phyloP scores from a whole-genome alignment of 208 protist species.

The Leishmania braziliensis region DNA sequence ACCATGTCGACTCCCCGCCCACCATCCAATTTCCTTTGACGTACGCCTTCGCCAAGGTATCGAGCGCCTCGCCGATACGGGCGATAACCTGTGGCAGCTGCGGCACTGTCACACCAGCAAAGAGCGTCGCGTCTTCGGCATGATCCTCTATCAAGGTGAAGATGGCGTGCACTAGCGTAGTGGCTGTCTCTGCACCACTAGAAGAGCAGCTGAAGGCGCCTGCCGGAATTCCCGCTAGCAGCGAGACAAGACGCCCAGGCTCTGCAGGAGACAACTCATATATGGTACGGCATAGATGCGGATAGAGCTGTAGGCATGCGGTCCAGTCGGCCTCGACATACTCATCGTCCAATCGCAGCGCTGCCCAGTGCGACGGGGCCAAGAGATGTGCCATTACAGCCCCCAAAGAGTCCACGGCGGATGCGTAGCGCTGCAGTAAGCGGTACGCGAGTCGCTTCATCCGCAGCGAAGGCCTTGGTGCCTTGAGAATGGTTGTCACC shows the following conservation, averaged over 20 bases:
- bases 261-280: constrained; percentile 1
- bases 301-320: constrained; percentile 16
- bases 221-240: constrained; percentile 23
- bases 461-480: constrained; percentile 13
- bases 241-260: background rate
- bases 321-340: constrained; percentile 14
- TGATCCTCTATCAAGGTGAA: constrained; percentile 18
- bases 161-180: constrained; percentile 11
- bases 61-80: constrained; percentile 25
- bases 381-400: constrained; percentile 18
- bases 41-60: constrained; percentile 7
- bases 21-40: constrained; percentile 12
- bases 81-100: constrained; percentile 28
- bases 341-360: constrained; percentile 9
- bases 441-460: constrained; percentile 19
- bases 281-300: constrained; percentile 10
- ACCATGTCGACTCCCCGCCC: constrained; percentile 16
- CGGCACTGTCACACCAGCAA: constrained; percentile 16
- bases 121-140: constrained; percentile 9
- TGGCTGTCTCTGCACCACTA: constrained; percentile 13
- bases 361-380: constrained; percentile 9
- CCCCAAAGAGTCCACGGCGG: constrained; percentile 16
- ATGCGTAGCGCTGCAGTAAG: constrained; percentile 31
- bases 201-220: constrained; percentile 19
- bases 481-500: constrained; percentile 12